Evolutionary conservation across 495 filamentous ascomycete genomes (phyloP).

Genomic region (Lichina pygmaea): DNA sequence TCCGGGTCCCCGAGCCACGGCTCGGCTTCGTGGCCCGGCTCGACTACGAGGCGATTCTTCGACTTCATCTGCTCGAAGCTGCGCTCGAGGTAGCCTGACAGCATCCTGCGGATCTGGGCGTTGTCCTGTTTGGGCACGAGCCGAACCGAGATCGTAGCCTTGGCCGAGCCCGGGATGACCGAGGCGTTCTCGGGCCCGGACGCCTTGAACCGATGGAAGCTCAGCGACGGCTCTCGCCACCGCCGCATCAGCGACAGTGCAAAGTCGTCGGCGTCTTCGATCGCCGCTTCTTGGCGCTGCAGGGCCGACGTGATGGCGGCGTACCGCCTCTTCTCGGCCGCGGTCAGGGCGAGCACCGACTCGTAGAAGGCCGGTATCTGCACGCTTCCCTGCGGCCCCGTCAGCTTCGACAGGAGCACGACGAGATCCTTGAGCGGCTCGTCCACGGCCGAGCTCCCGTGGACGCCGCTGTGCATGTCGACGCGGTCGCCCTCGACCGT

Average conservation of each 20-base stretch:
- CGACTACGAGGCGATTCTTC: conserved; percentile 54
- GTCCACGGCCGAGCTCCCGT: conserved; percentile 65
- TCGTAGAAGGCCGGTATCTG: conserved; percentile 63
- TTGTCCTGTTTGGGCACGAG: conserved; percentile 83
- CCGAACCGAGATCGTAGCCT: conserved; percentile 64
- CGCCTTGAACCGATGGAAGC: conserved; percentile 77
- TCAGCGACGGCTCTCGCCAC: conserved; percentile 90
- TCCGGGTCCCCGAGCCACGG: conserved; percentile 85
- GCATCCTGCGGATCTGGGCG: conserved; percentile 33
- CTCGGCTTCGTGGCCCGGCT: conserved; percentile 77
- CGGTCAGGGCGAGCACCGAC: conserved; percentile 44
- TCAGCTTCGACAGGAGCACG: conserved; percentile 49
- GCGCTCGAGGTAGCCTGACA: conserved; percentile 38
- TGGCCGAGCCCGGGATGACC: conserved; percentile 66
- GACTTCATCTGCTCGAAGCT: conserved; percentile 48
- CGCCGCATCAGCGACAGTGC: conserved; percentile 64
- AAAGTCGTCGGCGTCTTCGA: conserved; percentile 31
- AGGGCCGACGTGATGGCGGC: conserved; percentile 55
- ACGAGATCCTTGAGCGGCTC: conserved; percentile 82
- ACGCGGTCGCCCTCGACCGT: conserved; percentile 62
- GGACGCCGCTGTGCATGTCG: conserved; percentile 85
- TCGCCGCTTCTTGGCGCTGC: conserved; percentile 38
- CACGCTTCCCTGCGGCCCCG: conserved; percentile 35
- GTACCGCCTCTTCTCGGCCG: conserved; percentile 57
- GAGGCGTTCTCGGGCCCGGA: conserved; percentile 58